These are phyloP conservation scores for Hypericum perforatum DNA, from an alignment of 345 rosid genomes.

Conservation along the genomic window DNA sequence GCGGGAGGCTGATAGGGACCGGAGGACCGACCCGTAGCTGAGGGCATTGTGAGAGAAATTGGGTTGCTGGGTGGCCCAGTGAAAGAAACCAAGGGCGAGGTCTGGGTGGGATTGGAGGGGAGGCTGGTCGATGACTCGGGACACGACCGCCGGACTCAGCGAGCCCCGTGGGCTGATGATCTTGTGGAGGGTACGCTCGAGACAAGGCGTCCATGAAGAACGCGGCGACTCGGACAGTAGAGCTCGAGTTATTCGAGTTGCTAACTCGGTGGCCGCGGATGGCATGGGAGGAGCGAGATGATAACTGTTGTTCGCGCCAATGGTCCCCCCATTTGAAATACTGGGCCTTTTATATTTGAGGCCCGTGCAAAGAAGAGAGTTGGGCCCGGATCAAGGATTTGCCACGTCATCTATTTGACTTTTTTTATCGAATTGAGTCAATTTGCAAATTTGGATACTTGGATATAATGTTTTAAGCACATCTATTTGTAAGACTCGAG, in stretches of 20 bases:
- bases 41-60: constrained; percentile 53
- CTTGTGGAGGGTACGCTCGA: constrained; percentile 57
- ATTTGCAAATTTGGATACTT: too few relatives aligned
- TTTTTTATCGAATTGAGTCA: too few relatives aligned
- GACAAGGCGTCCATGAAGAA: constrained; percentile 47
- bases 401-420: too few relatives aligned
- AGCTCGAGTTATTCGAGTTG: constrained; percentile 53
- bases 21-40: constrained; percentile 63
- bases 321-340: too few relatives aligned
- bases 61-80: constrained; percentile 89
- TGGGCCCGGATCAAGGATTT: too few relatives aligned
- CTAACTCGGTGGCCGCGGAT: constrained; percentile 31
- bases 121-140: constrained; percentile 64
- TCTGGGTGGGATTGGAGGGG: constrained; percentile 49
- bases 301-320: too few relatives aligned
- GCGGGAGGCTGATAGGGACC: constrained; percentile 56
- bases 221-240: constrained; percentile 48
- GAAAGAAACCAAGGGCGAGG: constrained; percentile 84
- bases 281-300: too few relatives aligned
- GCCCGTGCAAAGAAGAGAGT: too few relatives aligned
- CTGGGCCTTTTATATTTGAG: too few relatives aligned
- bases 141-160: constrained; percentile 54
- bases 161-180: constrained; percentile 34
- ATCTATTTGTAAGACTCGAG: too few relatives aligned
- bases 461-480: too few relatives aligned